Evolutionary conservation across 2,329 filamentous ascomycete genomes (phyloP).

Genomic region (Boeremia lycopersici): DNA sequence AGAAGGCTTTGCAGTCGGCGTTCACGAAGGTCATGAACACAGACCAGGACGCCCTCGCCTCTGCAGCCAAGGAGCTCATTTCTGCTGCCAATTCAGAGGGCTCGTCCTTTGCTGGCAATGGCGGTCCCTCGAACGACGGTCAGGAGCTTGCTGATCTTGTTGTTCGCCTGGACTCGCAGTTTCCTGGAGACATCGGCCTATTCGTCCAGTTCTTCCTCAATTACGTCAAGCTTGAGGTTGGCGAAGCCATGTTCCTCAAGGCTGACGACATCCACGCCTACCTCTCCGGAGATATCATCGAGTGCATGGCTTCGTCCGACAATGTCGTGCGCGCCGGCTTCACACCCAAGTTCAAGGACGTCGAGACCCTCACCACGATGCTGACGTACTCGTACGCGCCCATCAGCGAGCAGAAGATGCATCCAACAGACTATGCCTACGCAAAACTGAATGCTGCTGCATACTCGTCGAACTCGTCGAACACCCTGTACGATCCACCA

Average conservation of each 20-base stretch:
- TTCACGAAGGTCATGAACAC: conserved; percentile 85
- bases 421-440: conserved; percentile 83
- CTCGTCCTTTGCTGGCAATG: conserved; percentile 74
- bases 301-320: conserved; percentile 99
- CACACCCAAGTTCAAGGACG: conserved; percentile 98
- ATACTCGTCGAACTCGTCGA: conserved; percentile 77
- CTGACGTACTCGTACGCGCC: conserved; percentile 95
- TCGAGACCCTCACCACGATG: conserved; percentile 85
- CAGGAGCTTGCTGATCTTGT: conserved; percentile 78
- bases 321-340: conserved; percentile 97
- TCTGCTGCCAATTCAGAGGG: conserved; percentile 71
- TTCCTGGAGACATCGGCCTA: conserved; percentile 84
- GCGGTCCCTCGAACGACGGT: conserved; percentile 70
- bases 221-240: conserved; percentile 83
- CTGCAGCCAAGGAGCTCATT: conserved; percentile 72
- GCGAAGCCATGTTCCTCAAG: conserved; percentile 94
- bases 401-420: conserved; percentile 93
- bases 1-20: conserved; percentile 73
- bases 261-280: conserved; percentile 99
- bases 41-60: conserved; percentile 67
- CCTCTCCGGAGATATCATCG: conserved; percentile 89
- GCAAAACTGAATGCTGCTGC: conserved; percentile 79
- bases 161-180: conserved; percentile 77
- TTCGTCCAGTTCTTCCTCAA: conserved; percentile 98
- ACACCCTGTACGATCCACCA: conserved; percentile 86